A percentile compares a stretch with the other conserved stretches of the same genome.
phyloP scores from a whole-genome alignment of 1,139 yeast genomes.

The Tardiomyces digboiensis region DNA sequence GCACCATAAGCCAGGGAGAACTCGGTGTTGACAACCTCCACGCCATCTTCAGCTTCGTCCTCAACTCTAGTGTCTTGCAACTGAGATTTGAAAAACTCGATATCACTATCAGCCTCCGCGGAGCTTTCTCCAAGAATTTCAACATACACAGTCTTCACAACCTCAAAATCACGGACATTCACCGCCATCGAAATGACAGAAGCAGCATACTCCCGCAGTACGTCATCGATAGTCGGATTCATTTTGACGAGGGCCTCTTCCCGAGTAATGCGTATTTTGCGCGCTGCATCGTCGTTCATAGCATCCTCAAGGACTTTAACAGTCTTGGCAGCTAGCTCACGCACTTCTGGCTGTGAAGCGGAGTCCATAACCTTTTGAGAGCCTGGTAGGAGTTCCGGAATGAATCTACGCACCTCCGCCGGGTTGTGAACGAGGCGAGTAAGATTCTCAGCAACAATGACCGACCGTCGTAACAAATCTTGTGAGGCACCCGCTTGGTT shows the following conservation, averaged over 20 bases:
- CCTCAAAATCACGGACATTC: constrained; percentile 86
- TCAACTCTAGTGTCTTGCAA: constrained; percentile 55
- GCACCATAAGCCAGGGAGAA: constrained; percentile 97
- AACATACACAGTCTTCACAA: constrained; percentile 44
- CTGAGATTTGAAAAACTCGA: constrained; percentile 49
- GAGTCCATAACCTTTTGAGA: constrained; percentile 79
- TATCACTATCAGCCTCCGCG: constrained; percentile 38
- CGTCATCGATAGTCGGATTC: constrained; percentile 33
- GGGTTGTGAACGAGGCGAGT: constrained; percentile 94
- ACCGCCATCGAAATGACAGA: constrained; percentile 59
- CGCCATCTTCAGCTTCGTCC: constrained; percentile 55
- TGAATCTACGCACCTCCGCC: constrained; percentile 78
- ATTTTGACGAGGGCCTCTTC: constrained; percentile 39
- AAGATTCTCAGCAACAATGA: constrained; percentile 90
- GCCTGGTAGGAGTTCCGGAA: constrained; percentile 85
- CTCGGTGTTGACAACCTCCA: constrained; percentile 87
- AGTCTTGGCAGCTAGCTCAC: constrained; percentile 89
- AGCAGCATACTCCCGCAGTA: constrained; percentile 44
- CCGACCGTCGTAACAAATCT: constrained; percentile 95
- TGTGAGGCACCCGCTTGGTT: constrained; percentile 86
- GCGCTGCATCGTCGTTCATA: constrained; percentile 50
- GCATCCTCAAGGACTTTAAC: constrained; percentile 74
- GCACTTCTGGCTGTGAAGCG: constrained; percentile 94
- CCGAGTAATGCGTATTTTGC: constrained; percentile 61
- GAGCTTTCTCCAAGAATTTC: constrained; percentile 29